phyloP scores from a whole-genome alignment of 73 alveolate genomes.

The Blepharisma stoltei region DNA sequence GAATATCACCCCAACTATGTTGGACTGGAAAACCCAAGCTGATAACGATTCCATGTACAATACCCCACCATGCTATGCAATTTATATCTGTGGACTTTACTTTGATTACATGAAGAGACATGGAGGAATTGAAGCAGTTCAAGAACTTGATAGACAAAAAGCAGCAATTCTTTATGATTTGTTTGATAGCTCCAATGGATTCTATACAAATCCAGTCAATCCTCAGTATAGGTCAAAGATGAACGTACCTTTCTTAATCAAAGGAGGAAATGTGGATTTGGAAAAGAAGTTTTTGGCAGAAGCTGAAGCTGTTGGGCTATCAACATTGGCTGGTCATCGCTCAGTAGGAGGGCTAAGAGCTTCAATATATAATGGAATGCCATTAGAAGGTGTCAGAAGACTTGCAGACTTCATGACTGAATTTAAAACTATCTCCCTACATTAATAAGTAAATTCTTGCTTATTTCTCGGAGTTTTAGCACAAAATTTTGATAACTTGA shows the following conservation, averaged over 20 bases:
- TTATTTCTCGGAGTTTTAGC: too few species aligned
- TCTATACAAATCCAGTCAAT: slow-evolving; percentile 53
- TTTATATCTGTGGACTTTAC: slow-evolving; percentile 52
- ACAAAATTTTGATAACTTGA: too few species aligned
- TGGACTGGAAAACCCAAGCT: slow-evolving; percentile 39
- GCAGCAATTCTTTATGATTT: slow-evolving; percentile 41
- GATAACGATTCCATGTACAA: slow-evolving; percentile 55
- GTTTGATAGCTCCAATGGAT: slow-evolving; percentile 37
- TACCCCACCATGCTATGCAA: slow-evolving; percentile 63
- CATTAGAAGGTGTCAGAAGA: slow-evolving; percentile 54
- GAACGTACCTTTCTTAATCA: slow-evolving; percentile 55
- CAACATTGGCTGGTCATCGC: slow-evolving; percentile 54
- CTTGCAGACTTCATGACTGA: slow-evolving; percentile 54
- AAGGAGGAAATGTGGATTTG: background rate
- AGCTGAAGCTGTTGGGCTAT: slow-evolving; percentile 41
- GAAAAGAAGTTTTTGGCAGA: slow-evolving; percentile 44
- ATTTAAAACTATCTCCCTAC: slow-evolving; percentile 16
- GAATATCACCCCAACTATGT: slow-evolving; percentile 54
- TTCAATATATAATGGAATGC: slow-evolving; percentile 64
- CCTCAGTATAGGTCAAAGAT: slow-evolving; percentile 47
- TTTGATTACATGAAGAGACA: slow-evolving; percentile 41
- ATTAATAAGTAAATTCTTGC: too few species aligned
- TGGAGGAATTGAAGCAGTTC: slow-evolving; percentile 42
- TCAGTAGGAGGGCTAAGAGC: slow-evolving; percentile 66
- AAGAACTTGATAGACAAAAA: slow-evolving; percentile 40